Evolutionary conservation across 768 basidiomycete species (phyloP).

Genomic region (Leccinellum luteum): DNA sequence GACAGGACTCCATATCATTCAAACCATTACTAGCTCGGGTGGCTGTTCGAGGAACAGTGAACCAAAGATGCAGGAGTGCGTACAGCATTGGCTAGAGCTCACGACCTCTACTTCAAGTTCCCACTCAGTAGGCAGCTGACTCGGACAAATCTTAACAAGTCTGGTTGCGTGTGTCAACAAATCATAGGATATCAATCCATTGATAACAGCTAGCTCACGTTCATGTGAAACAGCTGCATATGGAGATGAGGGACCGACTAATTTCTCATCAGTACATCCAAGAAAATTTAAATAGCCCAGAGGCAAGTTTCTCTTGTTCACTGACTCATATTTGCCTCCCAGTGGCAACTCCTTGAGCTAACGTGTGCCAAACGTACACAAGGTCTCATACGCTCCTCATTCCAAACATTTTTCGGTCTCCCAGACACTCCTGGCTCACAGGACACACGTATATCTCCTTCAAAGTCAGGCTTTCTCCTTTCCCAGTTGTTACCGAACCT

Average conservation of each 20-base stretch:
- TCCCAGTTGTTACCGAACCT: conserved; percentile 1
- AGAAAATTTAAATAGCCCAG: background rate
- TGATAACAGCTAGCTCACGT: background rate
- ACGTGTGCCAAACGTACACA: background rate
- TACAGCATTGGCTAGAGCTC: background rate
- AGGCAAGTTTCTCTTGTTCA: background rate
- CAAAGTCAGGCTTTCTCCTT: background rate
- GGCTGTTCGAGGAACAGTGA: background rate
- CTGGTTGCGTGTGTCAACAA: background rate
- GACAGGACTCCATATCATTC: background rate
- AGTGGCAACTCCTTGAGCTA: background rate
- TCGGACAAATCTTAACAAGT: background rate
- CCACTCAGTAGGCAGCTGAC: background rate
- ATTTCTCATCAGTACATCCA: background rate
- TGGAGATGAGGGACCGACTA: background rate
- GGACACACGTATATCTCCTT: conserved; percentile 8
- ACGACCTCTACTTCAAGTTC: background rate
- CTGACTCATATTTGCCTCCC: background rate
- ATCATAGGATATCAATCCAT: background rate
- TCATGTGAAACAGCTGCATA: background rate
- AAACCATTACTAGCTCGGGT: background rate
- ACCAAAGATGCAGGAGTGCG: background rate
- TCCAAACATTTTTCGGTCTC: conserved; percentile 1
- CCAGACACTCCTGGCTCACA: conserved; percentile 13
- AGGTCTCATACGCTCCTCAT: background rate